Evolutionary conservation across 2,329 filamentous ascomycete genomes (phyloP), one percentile per base, ranked within the genome.

Genomic region (Torrubiella hemipterigena): DNA sequence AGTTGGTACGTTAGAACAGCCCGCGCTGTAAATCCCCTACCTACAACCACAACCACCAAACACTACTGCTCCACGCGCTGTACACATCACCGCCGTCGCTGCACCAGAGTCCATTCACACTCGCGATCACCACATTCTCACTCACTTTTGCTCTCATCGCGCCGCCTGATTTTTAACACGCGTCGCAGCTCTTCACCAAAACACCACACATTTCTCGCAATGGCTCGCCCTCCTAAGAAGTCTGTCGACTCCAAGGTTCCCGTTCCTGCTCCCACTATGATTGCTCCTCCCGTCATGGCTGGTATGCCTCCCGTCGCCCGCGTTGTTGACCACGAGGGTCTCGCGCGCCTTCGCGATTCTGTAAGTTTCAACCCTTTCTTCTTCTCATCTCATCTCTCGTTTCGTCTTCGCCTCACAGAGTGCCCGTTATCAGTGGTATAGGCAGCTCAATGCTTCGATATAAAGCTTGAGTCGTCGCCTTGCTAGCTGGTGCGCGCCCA

Each of bases 281-380:
- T 58, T 34, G 50, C 59, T 16, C 51, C 58, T 40, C 40, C 46
- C 24, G 38, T 44, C 16, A 41, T 43, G 22, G 35, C 40, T 23
- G 36, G 39, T 10, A 31, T 44, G 27, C 40, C 47, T 30, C 47
- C 52, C 38, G 30, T 21, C 12, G 27, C 36, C 25, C 54, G 52
- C 35, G 48, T 63, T 25, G 72, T 81, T 41, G 74, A 84, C 38
- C 67, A 81, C 35, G 78, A 84, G 36, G 79, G 83, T 54, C 89
- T 89, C 53, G 69, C 83, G 38, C 69, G 78, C 50, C 84, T 86
- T 29, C 74, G 84, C 48, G 84, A 93, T 53, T 78, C 75, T 52
- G 85, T 93, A 77, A 70, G 81, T 61, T 35, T 29, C 25, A 23
- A 20, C 32, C 35, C 32, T 33, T 12, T 5, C 5, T 14, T 21